Evolutionary conservation across 1,284 basidiomycete genomes (phyloP).

Genomic region (Neonothopanus nambi): DNA sequence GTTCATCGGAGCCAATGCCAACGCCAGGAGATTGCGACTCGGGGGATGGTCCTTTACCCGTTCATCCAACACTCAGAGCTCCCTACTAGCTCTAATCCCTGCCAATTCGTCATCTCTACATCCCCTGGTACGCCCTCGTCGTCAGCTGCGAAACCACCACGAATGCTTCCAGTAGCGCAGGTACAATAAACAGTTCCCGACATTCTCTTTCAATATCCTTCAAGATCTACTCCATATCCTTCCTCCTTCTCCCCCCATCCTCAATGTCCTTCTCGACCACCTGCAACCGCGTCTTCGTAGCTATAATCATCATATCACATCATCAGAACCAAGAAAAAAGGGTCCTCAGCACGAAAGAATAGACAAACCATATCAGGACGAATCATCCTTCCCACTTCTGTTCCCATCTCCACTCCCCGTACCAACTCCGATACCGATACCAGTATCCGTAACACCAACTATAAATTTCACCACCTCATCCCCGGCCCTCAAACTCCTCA

Average conservation of each 20-base stretch:
- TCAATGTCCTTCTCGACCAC: constrained; percentile 26
- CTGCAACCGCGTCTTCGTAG: constrained; percentile 11
- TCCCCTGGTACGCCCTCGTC: background rate
- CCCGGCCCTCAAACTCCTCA: constrained; percentile 24
- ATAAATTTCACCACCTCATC: constrained; percentile 4
- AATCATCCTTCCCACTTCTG: background rate
- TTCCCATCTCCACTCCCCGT: background rate
- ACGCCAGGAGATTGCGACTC: too few relatives aligned
- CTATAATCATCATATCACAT: too few relatives aligned
- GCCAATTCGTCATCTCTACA: too few relatives aligned
- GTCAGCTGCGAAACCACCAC: constrained; percentile 19
- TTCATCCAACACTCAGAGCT: too few relatives aligned
- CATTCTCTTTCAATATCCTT: constrained; percentile 42
- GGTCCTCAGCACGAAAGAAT: background rate
- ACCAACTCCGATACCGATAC: background rate
- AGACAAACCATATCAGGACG: background rate
- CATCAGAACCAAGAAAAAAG: background rate
- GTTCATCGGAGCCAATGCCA: too few relatives aligned
- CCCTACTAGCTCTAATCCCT: too few relatives aligned
- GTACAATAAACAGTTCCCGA: constrained; percentile 46
- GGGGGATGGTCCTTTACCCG: too few relatives aligned
- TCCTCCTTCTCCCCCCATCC: constrained; percentile 33
- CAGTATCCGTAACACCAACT: background rate
- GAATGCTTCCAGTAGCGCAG: constrained; percentile 49
- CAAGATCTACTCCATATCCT: constrained; percentile 36